phyloP scores from a whole-genome alignment of 2,329 filamentous ascomycete genomes.

The Sporothrix dimorphospora region DNA sequence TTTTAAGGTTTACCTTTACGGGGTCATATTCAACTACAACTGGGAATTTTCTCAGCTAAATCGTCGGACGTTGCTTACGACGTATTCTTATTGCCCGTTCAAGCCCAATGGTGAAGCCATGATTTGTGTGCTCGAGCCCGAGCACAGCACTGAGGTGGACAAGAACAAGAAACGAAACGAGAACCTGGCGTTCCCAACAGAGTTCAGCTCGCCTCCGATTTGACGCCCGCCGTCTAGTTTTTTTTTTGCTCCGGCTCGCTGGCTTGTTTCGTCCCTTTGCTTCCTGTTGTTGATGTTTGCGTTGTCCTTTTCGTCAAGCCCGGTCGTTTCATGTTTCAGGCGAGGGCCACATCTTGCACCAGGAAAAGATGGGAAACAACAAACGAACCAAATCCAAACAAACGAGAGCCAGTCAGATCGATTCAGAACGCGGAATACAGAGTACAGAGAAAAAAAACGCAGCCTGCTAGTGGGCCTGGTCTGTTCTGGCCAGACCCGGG shows the following conservation, averaged over 20 bases:
- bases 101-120: neutral
- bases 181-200: neutral
- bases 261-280: neutral
- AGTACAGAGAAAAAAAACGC: too few species aligned
- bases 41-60: too few species aligned
- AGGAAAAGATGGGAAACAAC: neutral
- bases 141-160: neutral
- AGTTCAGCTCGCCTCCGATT: neutral
- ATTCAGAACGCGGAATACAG: neutral
- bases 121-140: neutral
- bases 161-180: neutral
- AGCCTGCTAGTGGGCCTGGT: neutral
- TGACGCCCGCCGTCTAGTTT: neutral
- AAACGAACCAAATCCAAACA: neutral
- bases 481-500: neutral
- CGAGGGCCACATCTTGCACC: neutral
- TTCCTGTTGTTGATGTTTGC: neutral
- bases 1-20: neutral
- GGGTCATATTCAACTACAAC: neutral
- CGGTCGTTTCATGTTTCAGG: neutral
- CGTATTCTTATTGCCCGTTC: neutral
- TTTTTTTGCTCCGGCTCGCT: neutral
- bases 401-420: constrained; percentile 1
- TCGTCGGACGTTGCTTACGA: too few species aligned
- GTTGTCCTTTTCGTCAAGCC: neutral